A percentile compares a stretch with the other conserved stretches of the same genome.
phyloP scores from a whole-genome alignment of 192 early-diverging fungal genomes.

The Gaertneriomyces sp. region DNA sequence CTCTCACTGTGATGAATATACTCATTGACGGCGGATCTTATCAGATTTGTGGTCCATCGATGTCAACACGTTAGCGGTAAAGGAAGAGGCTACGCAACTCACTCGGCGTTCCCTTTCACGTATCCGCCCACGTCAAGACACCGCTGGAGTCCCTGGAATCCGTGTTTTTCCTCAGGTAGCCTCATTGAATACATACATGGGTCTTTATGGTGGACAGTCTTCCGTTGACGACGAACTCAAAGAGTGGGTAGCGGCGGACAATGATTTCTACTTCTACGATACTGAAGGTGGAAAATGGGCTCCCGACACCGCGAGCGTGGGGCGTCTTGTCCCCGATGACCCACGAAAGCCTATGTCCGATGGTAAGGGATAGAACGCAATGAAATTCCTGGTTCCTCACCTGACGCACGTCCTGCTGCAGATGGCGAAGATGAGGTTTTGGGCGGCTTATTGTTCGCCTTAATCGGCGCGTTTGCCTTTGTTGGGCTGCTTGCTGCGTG shows the following conservation, averaged over 20 bases:
- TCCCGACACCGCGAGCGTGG: not conserved
- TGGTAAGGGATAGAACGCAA: too few relatives aligned
- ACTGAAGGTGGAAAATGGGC: conserved; percentile 1
- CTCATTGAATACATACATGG: conserved; percentile 4
- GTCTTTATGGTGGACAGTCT: conserved; percentile 10
- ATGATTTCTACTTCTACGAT: conserved; percentile 1
- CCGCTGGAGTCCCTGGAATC: not conserved
- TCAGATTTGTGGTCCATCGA: conserved; percentile 15
- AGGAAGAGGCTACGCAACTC: not conserved
- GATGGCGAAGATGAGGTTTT: not conserved
- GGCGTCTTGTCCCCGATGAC: too few relatives aligned
- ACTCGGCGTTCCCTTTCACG: not conserved
- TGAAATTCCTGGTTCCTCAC: too few relatives aligned
- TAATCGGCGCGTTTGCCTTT: not conserved
- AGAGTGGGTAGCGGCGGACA: conserved; percentile 8
- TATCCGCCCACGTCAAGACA: conserved; percentile 1
- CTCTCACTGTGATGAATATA: not conserved
- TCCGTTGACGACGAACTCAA: conserved; percentile 1
- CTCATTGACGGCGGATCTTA: too few relatives aligned
- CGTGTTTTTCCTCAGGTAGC: conserved; percentile 16
- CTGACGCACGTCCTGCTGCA: too few relatives aligned
- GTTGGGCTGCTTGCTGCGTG: conserved; percentile 10
- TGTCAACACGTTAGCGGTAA: conserved; percentile 5
- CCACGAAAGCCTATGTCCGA: too few relatives aligned
- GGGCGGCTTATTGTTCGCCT: conserved; percentile 3